Percentiles rank a stretch among this genome's conserved stretches.
phyloP scores from a whole-genome alignment of 768 basidiomycete species.

The Leccinum barrowsii region DNA sequence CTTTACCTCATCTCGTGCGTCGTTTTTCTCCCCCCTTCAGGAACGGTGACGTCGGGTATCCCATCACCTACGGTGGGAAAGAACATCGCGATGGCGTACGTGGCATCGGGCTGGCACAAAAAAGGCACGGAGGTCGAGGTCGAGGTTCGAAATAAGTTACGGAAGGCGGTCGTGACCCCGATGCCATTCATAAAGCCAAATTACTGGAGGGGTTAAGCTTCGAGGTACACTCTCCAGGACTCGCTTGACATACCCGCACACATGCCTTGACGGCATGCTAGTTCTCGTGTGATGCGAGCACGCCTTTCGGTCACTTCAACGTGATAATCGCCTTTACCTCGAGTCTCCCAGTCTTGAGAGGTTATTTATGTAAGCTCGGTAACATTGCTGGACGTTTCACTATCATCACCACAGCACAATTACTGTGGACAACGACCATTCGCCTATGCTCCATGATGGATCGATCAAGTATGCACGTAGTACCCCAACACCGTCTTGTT shows the following conservation, averaged over 20 bases:
- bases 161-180: constrained; percentile 67
- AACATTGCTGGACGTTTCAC: not conserved
- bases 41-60: constrained; percentile 88
- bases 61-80: constrained; percentile 86
- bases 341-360: not conserved
- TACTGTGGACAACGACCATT: not conserved
- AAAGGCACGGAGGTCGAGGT: constrained; percentile 84
- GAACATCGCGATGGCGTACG: constrained; percentile 97
- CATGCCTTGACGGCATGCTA: not conserved
- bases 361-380: not conserved
- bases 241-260: not conserved
- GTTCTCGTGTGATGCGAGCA: not conserved
- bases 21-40: constrained; percentile 31
- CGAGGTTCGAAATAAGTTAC: constrained; percentile 77
- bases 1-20: not conserved
- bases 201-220: constrained; percentile 65
- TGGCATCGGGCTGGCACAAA: constrained; percentile 79
- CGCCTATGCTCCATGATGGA: not conserved
- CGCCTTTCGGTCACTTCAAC: not conserved
- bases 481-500: constrained; percentile 7
- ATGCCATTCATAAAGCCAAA: constrained; percentile 88
- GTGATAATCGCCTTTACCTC: not conserved
- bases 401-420: not conserved
- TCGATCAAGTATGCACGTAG: constrained; percentile 1
- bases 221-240: not conserved